Evolutionary conservation across 495 filamentous ascomycete genomes (phyloP).

Genomic region (Penicillium flavigenum): DNA sequence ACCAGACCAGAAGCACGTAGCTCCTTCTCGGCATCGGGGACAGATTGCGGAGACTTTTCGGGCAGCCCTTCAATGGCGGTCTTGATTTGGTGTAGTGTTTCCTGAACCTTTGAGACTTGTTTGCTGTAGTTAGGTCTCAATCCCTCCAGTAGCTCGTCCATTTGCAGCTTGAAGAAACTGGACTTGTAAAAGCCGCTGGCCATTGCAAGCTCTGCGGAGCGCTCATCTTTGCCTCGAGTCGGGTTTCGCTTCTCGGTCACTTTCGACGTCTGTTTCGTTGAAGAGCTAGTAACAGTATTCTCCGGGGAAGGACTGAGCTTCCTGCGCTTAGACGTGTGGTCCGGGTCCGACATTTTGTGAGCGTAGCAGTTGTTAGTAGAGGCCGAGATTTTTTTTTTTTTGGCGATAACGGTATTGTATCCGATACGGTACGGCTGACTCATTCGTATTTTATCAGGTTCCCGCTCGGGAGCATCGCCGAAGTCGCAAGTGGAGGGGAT

Average conservation of each 20-base stretch:
- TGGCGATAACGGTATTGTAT: slow-evolving; percentile 22
- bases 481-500: slow-evolving; percentile 30
- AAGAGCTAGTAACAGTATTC: slow-evolving; percentile 19
- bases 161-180: slow-evolving; percentile 81
- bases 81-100: slow-evolving; percentile 70
- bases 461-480: slow-evolving; percentile 26
- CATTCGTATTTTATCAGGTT: slow-evolving; percentile 19
- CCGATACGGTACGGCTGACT: slow-evolving; percentile 7
- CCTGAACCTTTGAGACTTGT: slow-evolving; percentile 62
- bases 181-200: slow-evolving; percentile 59
- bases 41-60: slow-evolving; percentile 51
- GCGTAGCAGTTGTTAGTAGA: slow-evolving; percentile 1
- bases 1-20: slow-evolving; percentile 63
- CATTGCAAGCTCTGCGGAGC: slow-evolving; percentile 42
- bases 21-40: slow-evolving; percentile 63
- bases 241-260: slow-evolving; percentile 14
- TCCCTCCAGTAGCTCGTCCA: slow-evolving; percentile 76
- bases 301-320: slow-evolving; percentile 37
- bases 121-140: slow-evolving; percentile 67
- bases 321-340: slow-evolving; percentile 38
- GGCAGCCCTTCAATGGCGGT: slow-evolving; percentile 70
- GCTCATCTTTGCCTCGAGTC: slow-evolving; percentile 26
- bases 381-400: slow-evolving; percentile 29
- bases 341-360: slow-evolving; percentile 33
- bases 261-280: slow-evolving; percentile 11